These are phyloP conservation scores for Quercus mongolica DNA, from an alignment of 306 rosid genomes.

Conservation along the genomic window DNA sequence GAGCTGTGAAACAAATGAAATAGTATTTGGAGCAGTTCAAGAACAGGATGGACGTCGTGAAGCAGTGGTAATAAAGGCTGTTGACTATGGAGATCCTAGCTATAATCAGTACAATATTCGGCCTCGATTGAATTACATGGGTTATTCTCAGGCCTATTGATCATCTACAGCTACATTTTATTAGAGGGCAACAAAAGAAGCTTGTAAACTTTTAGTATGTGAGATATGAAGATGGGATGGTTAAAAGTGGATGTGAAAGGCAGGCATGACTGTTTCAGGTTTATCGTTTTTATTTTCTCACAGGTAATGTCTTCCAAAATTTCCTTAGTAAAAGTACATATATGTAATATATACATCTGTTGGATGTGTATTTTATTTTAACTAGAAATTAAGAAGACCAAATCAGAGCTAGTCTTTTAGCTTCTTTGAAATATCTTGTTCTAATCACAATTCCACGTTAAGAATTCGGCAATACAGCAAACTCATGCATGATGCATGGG, in stretches of 20 bases:
- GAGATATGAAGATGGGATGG: background rate
- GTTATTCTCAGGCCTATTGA: constrained; percentile 64
- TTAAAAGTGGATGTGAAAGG: background rate
- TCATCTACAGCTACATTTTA: constrained; percentile 11
- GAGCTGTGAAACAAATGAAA: constrained; percentile 80
- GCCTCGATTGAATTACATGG: constrained; percentile 58
- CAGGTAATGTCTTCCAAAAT: background rate
- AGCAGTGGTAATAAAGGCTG: constrained; percentile 89
- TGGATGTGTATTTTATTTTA: background rate
- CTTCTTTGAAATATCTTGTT: background rate
- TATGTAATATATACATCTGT: background rate
- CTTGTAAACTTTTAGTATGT: background rate
- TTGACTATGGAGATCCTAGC: constrained; percentile 74
- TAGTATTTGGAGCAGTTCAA: constrained; percentile 95
- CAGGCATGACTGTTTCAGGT: background rate
- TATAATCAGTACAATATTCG: constrained; percentile 68
- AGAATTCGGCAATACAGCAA: too few species aligned
- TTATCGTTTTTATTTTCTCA: background rate
- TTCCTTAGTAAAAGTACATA: background rate
- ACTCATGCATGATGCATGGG: too few species aligned
- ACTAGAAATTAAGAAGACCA: constrained; percentile 11
- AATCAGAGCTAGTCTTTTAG: constrained; percentile 5
- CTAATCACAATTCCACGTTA: too few species aligned
- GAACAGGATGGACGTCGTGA: constrained; percentile 85
- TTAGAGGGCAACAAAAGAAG: constrained; percentile 4